Conservation (phyloP, 2,329 filamentous ascomycete genomes). For the Tolypocladium tundrense region DNA sequence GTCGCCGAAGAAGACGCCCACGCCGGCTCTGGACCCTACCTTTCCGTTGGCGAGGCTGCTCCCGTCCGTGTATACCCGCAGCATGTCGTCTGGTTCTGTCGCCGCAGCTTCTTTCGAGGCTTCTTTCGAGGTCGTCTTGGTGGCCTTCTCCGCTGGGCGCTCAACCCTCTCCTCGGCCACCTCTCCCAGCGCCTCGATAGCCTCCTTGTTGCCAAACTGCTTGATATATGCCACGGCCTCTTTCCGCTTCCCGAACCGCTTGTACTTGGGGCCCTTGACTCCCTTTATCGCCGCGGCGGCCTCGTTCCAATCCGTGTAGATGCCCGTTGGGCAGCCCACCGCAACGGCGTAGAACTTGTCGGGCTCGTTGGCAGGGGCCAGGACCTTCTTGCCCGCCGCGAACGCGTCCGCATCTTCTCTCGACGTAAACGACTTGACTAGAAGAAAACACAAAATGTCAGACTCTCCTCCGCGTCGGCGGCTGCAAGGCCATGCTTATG, state of each 20-base stretch:
- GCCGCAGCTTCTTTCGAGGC: conserved; percentile 15
- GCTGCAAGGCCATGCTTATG: neutral
- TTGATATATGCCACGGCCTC: conserved; percentile 74
- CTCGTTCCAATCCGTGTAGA: conserved; percentile 56
- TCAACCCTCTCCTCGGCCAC: conserved; percentile 9
- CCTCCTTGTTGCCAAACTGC: conserved; percentile 32
- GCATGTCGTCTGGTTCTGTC: conserved; percentile 10
- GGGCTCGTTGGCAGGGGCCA: conserved; percentile 28
- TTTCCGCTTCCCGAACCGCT: conserved; percentile 54
- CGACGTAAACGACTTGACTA: conserved; percentile 72
- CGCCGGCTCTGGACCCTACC: conserved; percentile 42
- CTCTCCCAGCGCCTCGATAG: conserved; percentile 28
- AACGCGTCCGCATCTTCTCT: conserved; percentile 71
- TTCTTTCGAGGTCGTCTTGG: conserved; percentile 13
- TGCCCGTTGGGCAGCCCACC: conserved; percentile 45
- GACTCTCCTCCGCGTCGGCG: neutral
- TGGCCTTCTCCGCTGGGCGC: conserved; percentile 8
- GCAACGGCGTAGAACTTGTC: conserved; percentile 51
- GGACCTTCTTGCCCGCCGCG: conserved; percentile 46
- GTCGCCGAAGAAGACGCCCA: conserved; percentile 54
- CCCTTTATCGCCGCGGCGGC: conserved; percentile 66
- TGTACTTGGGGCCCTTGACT: conserved; percentile 59
- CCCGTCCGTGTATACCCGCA: conserved; percentile 51
- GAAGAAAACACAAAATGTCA: neutral
- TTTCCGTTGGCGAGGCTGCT: conserved; percentile 50